phyloP scores from a whole-genome alignment of 2,329 filamentous ascomycete genomes.

The Xylaria hypoxylon region DNA sequence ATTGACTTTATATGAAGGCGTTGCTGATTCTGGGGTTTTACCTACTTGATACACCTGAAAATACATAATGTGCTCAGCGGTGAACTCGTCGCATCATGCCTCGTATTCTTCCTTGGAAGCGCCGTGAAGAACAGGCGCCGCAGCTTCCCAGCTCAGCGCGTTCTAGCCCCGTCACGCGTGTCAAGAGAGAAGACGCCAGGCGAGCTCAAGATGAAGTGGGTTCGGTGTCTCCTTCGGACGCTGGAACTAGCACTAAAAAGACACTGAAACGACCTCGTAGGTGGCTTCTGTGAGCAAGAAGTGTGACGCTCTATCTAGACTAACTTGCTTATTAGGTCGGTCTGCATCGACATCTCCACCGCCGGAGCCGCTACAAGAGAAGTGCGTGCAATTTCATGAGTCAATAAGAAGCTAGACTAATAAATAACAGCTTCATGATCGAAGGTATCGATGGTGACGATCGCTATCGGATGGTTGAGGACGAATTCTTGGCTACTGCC shows the following conservation, averaged over 20 bases:
- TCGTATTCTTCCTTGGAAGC: slow-evolving; percentile 65
- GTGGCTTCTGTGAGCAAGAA: background rate
- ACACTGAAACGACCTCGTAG: slow-evolving; percentile 31
- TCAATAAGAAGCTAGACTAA: slow-evolving; percentile 20
- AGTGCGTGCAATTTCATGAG: slow-evolving; percentile 50
- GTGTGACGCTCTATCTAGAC: slow-evolving; percentile 6
- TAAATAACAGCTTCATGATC: slow-evolving; percentile 68
- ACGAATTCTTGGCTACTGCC: slow-evolving; percentile 77
- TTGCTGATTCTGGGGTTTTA: background rate
- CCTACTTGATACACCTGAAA: background rate
- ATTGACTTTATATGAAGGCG: background rate
- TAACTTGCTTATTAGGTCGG: slow-evolving; percentile 43
- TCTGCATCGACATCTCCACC: slow-evolving; percentile 65
- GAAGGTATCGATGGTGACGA: slow-evolving; percentile 76
- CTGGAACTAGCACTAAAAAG: slow-evolving; percentile 25
- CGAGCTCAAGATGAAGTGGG: slow-evolving; percentile 26
- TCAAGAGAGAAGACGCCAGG: slow-evolving; percentile 30
- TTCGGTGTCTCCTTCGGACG: slow-evolving; percentile 28
- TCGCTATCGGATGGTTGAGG: slow-evolving; percentile 84
- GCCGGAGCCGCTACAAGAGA: slow-evolving; percentile 60
- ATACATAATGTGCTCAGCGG: slow-evolving; percentile 12
- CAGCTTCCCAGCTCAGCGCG: slow-evolving; percentile 28
- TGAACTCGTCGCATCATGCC: slow-evolving; percentile 54
- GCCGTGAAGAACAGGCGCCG: slow-evolving; percentile 40
- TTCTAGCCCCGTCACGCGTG: slow-evolving; percentile 37